Evolutionary conservation across 192 early-diverging fungal species (phyloP).

Genomic region (Backusella mclennaniae): DNA sequence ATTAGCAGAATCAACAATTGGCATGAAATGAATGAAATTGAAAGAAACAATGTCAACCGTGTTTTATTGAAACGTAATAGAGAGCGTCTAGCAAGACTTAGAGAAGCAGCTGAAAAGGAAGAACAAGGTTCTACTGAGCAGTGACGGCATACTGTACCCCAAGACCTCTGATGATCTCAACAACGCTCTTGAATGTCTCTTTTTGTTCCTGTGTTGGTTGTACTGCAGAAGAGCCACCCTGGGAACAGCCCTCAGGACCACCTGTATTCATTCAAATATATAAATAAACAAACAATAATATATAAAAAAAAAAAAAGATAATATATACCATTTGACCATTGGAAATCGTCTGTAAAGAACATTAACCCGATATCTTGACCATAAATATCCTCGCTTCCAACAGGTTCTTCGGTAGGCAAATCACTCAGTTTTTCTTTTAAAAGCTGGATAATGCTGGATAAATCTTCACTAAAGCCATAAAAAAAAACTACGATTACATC

Average conservation of each 20-base stretch:
- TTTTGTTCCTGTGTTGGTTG: slow-evolving; percentile 34
- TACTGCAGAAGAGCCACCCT: slow-evolving; percentile 6
- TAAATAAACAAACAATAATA: background rate
- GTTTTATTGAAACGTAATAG: slow-evolving; percentile 49
- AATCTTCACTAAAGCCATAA: slow-evolving; percentile 18
- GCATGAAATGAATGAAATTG: slow-evolving; percentile 52
- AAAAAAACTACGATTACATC: background rate
- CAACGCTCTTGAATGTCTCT: slow-evolving; percentile 28
- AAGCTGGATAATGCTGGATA: slow-evolving; percentile 5
- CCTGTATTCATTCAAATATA: slow-evolving; percentile 18
- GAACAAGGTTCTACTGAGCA: slow-evolving; percentile 8
- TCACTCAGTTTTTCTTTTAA: slow-evolving; percentile 7
- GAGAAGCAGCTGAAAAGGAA: slow-evolving; percentile 8
- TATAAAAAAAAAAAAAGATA: background rate
- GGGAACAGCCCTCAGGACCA: slow-evolving; percentile 34
- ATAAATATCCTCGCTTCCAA: slow-evolving; percentile 40
- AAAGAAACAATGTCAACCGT: slow-evolving; percentile 48
- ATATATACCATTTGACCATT: slow-evolving; percentile 34
- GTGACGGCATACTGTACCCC: slow-evolving; percentile 23
- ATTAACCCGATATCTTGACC: slow-evolving; percentile 30
- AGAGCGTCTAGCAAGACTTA: slow-evolving; percentile 30
- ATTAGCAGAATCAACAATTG: slow-evolving; percentile 54
- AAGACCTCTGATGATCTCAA: slow-evolving; percentile 8
- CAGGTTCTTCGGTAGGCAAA: slow-evolving; percentile 31
- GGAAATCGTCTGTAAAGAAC: slow-evolving; percentile 32